A percentile compares a stretch with the other conserved stretches of the same genome.
Evolutionary conservation across 73 alveolate genomes (phyloP).

Genomic region (Tetrahymena elliotti): DNA sequence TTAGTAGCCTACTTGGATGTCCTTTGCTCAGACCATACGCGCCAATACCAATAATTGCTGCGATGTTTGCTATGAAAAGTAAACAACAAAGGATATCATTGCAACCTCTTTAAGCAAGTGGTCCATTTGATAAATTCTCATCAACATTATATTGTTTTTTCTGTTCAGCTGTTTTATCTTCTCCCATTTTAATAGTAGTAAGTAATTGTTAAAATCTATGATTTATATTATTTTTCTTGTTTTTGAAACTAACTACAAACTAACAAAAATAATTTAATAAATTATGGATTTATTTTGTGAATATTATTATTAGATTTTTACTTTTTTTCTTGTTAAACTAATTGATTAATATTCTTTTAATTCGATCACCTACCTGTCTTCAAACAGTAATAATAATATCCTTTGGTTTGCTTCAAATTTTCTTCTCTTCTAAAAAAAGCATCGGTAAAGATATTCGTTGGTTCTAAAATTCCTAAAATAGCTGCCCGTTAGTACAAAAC

Average conservation of each 20-base stretch:
- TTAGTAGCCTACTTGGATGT: slow-evolving; percentile 56
- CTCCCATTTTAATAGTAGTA: not conserved
- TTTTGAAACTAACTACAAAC: not conserved
- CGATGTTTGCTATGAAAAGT: slow-evolving; percentile 60
- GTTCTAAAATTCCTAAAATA: not conserved
- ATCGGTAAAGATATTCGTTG: not conserved
- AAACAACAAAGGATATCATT: slow-evolving; percentile 82
- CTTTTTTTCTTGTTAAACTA: not conserved
- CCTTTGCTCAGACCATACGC: slow-evolving; percentile 77
- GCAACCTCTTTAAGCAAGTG: slow-evolving; percentile 75
- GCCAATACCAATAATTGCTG: slow-evolving; percentile 69
- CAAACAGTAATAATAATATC: too few species aligned
- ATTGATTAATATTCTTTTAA: not conserved
- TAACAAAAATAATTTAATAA: not conserved
- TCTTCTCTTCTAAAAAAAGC: not conserved
- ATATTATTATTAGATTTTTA: not conserved
- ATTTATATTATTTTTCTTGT: not conserved
- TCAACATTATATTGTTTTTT: not conserved
- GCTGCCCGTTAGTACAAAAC: not conserved
- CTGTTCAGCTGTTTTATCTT: not conserved
- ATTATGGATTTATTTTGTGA: not conserved
- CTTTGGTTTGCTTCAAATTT: not conserved
- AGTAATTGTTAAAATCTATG: not conserved
- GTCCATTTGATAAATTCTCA: slow-evolving; percentile 67
- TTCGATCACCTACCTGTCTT: not conserved